Conservation (phyloP, 495 filamentous ascomycete genomes). For the Podospora didyma region DNA sequence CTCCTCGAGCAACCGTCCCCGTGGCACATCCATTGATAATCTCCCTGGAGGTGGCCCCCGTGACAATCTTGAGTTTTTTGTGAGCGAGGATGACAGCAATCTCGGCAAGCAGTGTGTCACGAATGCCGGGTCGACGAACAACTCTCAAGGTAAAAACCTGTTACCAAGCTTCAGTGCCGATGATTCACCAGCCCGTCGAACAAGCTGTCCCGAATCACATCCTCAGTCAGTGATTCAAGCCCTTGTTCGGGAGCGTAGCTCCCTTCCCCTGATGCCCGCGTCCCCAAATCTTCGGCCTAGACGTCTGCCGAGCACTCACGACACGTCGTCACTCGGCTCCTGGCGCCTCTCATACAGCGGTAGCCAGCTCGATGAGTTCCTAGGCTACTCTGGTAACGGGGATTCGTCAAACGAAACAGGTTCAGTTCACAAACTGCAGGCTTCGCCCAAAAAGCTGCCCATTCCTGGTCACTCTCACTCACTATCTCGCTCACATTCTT, state of each 20-base stretch:
- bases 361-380: constrained; percentile 27
- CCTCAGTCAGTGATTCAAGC: constrained; percentile 5
- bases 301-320: constrained; percentile 23
- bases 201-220: constrained; percentile 20
- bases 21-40: constrained; percentile 12
- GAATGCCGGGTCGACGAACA: neutral
- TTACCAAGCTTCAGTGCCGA: constrained; percentile 5
- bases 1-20: constrained; percentile 10
- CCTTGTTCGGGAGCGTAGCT: constrained; percentile 11
- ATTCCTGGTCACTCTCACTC: constrained; percentile 10
- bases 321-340: constrained; percentile 32
- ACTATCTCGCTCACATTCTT: constrained; percentile 13
- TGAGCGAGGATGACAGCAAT: constrained; percentile 13
- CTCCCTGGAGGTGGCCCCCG: constrained; percentile 35
- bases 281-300: constrained; percentile 29
- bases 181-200: constrained; percentile 13
- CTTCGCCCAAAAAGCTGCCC: constrained; percentile 1
- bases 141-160: neutral
- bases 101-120: constrained; percentile 2
- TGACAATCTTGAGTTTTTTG: constrained; percentile 38
- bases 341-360: constrained; percentile 38
- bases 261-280: constrained; percentile 24
- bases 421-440: neutral
- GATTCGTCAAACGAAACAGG: constrained; percentile 7
- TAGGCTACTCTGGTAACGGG: constrained; percentile 7